phyloP scores from a whole-genome alignment of 2,329 filamentous ascomycete species.

The Fonsecaea monophora region DNA sequence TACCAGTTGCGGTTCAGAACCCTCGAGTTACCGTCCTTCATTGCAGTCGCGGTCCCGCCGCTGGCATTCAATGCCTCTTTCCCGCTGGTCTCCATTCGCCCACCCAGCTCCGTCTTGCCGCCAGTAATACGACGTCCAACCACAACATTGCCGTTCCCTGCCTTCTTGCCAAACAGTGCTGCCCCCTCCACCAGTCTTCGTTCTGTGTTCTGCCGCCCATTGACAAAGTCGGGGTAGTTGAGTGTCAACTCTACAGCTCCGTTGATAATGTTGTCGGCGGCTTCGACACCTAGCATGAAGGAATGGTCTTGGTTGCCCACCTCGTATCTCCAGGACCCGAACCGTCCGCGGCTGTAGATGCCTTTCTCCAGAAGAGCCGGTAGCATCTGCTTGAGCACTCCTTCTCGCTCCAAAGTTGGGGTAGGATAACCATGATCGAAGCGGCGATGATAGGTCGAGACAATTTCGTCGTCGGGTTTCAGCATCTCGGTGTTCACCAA shows the following conservation, averaged over 20 bases:
- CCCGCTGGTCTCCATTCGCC: slow-evolving; percentile 33
- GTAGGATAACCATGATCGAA: slow-evolving; percentile 99
- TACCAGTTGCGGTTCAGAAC: slow-evolving; percentile 30
- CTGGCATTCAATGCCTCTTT: slow-evolving; percentile 28
- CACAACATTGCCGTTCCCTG: slow-evolving; percentile 32
- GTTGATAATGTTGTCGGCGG: slow-evolving; percentile 86
- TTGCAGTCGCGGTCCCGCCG: slow-evolving; percentile 25
- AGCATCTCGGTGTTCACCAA: slow-evolving; percentile 99
- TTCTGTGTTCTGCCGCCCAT: slow-evolving; percentile 69
- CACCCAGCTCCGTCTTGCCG: slow-evolving; percentile 38
- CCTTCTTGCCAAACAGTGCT: slow-evolving; percentile 60
- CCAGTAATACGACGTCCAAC: slow-evolving; percentile 39
- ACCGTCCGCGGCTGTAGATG: slow-evolving; percentile 94
- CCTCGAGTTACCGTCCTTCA: slow-evolving; percentile 29
- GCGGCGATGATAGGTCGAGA: slow-evolving; percentile 96
- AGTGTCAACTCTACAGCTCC: slow-evolving; percentile 89
- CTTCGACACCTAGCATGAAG: slow-evolving; percentile 96
- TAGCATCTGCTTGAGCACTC: slow-evolving; percentile 87
- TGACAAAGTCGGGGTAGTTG: slow-evolving; percentile 97
- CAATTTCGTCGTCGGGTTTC: slow-evolving; percentile 86
- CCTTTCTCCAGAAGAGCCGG: slow-evolving; percentile 89
- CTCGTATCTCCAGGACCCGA: slow-evolving; percentile 98
- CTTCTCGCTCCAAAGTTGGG: slow-evolving; percentile 91
- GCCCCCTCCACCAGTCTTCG: slow-evolving; percentile 67
- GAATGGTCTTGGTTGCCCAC: slow-evolving; percentile 97